These are phyloP conservation scores for Dimocarpus longan DNA, from an alignment of 345 rosid species.

Conservation along the genomic window DNA sequence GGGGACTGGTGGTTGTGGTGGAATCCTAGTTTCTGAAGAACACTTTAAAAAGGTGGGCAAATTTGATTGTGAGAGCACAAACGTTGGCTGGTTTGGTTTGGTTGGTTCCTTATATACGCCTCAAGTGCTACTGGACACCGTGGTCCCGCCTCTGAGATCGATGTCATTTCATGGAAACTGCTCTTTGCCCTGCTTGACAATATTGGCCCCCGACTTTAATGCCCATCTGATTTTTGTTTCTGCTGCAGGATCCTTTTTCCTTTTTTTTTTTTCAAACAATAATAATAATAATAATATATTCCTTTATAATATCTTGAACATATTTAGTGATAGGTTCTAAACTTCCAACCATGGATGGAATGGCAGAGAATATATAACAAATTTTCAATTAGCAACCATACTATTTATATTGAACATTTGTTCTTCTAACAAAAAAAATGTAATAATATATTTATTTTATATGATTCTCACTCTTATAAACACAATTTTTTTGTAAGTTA, in stretches of 20 bases:
- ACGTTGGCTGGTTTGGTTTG: not conserved
- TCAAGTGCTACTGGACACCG: not conserved
- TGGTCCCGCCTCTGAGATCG: not conserved
- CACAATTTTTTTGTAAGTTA: too few species aligned
- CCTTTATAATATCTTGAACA: not conserved
- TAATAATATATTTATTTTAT: too few species aligned
- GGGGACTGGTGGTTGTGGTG: not conserved
- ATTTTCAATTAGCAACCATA: too few species aligned
- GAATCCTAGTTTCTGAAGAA: not conserved
- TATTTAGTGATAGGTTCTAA: too few species aligned
- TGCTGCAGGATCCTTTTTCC: not conserved
- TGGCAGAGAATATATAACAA: too few species aligned
- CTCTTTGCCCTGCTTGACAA: not conserved
- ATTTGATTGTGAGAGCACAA: not conserved
- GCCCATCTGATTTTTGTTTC: not conserved
- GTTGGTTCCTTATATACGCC: not conserved
- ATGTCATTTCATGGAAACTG: slow-evolving; percentile 12
- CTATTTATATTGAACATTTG: too few species aligned
- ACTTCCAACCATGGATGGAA: too few species aligned
- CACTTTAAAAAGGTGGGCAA: not conserved
- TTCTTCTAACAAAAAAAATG: too few species aligned
- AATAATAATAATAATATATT: too few species aligned
- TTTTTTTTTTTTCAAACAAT: too few species aligned
- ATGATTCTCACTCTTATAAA: too few species aligned
- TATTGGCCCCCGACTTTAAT: not conserved